Base-by-base conservation (phyloP, 1,284 basidiomycete genomes). In the Schizophyllum amplum region DNA sequence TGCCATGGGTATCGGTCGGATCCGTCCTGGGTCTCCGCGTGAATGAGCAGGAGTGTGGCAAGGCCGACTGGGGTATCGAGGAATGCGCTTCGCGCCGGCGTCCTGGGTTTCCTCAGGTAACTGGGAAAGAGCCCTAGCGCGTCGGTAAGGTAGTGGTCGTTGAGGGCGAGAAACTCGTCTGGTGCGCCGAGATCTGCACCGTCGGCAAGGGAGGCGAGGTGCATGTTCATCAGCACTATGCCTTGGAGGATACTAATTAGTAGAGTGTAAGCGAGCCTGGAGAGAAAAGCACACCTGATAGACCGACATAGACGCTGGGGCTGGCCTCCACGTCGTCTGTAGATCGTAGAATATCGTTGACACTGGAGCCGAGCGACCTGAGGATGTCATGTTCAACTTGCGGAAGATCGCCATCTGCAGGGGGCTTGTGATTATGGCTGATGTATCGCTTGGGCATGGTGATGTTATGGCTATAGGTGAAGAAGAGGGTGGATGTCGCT, bases 11-110 rank as follows among this genome's bases (percentile, higher is more conserved):
- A 42, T 17, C 17, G 11, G 33, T 42, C 13, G 17, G 52, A 26
- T 47, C 26, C 33, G 23, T 26, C 56, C 25, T 59, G 56, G 22
- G 57, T 58, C 6, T 58, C 47, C 5, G 57, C 33, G 25, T 67
- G 64, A 13, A 65, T 56, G 13, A 76, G 62, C 13, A 71, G 59
- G 17, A 76, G 65, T 4, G 69, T 68, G 1, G 71, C 70, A 9
- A 71, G 60, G 4, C 75, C 75, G 24, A 74, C 59, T 6, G 64
- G 65, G 3, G 72, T 75, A 59, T 74, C 75, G 42, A 76, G 63
- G 60, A 74, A 77, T 1, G 74, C 72, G 20, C 64, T 56, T 59
- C 65, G 65, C 5, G 62, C 60, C 33, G 60, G 61, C 53, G 33
- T 59, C 52, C 60, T 49, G 56, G 63, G 25, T 55, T 54, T 47